These are phyloP conservation scores for Penicillium janthinellum DNA, from an alignment of 2,329 filamentous ascomycete species.

Conservation along the genomic window DNA sequence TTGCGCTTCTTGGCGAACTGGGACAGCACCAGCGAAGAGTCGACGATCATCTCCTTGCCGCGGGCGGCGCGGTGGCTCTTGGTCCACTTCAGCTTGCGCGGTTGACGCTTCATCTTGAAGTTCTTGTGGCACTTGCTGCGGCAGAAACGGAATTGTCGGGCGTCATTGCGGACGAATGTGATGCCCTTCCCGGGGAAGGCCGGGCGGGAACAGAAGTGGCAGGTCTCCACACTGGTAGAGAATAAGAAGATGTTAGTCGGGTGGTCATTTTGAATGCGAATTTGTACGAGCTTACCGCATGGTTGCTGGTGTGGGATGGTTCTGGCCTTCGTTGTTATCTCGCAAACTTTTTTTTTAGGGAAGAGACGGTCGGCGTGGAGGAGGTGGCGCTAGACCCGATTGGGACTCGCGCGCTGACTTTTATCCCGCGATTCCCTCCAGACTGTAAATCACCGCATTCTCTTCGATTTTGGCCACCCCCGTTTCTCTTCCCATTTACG, in stretches of 20 bases:
- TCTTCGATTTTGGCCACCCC: constrained; percentile 7
- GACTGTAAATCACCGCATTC: constrained; percentile 10
- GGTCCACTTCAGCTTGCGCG: constrained; percentile 95
- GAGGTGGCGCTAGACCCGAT: constrained; percentile 38
- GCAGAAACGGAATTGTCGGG: constrained; percentile 68
- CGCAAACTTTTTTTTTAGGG: constrained; percentile 30
- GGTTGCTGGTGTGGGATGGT: constrained; percentile 25
- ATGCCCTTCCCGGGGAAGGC: constrained; percentile 68
- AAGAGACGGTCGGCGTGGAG: constrained; percentile 27
- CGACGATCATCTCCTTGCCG: constrained; percentile 88
- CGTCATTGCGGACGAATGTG: constrained; percentile 68
- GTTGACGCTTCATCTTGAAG: constrained; percentile 99
- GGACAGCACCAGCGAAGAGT: constrained; percentile 71
- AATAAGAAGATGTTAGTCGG: constrained; percentile 1
- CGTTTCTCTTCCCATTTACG: constrained; percentile 9
- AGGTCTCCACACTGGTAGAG: constrained; percentile 56
- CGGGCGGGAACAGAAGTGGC: constrained; percentile 71
- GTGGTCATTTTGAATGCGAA: neutral
- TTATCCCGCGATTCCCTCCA: constrained; percentile 33
- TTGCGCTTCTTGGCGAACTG: constrained; percentile 92
- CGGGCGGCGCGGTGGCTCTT: constrained; percentile 85
- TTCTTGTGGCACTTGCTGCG: constrained; percentile 70
- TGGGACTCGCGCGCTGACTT: constrained; percentile 39
- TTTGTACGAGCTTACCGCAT: constrained; percentile 26
- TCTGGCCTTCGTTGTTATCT: constrained; percentile 18